Evolutionary conservation across 768 basidiomycete species (phyloP), one percentile per base, ranked within the genome.

Genomic region (Clitopilus hobsonii): DNA sequence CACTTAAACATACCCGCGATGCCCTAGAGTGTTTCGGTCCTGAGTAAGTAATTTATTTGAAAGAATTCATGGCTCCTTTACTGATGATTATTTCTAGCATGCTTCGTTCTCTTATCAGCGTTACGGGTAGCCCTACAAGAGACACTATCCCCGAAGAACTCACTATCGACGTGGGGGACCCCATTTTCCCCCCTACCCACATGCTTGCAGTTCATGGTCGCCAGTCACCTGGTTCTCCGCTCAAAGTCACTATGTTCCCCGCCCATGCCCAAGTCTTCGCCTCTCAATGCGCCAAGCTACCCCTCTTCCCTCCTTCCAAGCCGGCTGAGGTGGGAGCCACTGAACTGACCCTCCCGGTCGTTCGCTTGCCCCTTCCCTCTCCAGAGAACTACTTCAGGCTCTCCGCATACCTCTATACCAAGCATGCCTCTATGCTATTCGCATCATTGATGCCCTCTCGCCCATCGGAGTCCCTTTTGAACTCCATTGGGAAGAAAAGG

Each of bases 391-490:
- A 87, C 0, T 91, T 91, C 70, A 69, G 81, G 8, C 68, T 83
- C 27, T 74, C 93, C 6, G 83, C 84, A 59, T 67, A 74, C 0
- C 91, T 80, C 74, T 74, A 93, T 59, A 90, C 92, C 83, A 85
- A 65, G 78, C 83, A 87, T 64, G 78, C 81, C 0, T 81, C 91
- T 49, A 74, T 92, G 58, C 88, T 89, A 18, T 63, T 81, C 32
- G 77, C 80, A 1, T 61, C 74, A 22, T 65, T 61, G 6, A 80
- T 82, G 65, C 68, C 77, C 11, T 73, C 74, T 23, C 65, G 70
- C 27, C 65, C 79, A 20, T 74, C 78, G 54, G 70, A 76, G 67
- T 65, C 76, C 59, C 67, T 67, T 54, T 73, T 78, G 57, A 74
- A 65, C 58, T 74, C 63, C 29, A 60, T 76, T 5, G 66, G 84